phyloP scores from a whole-genome alignment of 2,329 filamentous ascomycete species.

The Fusarium buxicola region DNA sequence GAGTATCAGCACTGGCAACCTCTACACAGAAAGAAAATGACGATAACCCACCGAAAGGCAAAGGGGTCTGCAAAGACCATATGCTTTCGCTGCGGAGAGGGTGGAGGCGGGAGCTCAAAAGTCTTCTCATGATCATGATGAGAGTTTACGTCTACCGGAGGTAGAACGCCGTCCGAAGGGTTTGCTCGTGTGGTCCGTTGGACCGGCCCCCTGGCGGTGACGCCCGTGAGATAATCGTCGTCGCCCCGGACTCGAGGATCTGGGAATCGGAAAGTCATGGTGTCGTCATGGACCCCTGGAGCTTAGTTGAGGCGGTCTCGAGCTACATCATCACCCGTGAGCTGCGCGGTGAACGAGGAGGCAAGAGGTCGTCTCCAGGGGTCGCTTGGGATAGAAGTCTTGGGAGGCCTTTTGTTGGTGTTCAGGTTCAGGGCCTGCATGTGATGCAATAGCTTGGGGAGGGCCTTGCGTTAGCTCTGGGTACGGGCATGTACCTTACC shows the following conservation, averaged over 20 bases:
- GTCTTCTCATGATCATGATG: conserved; percentile 31
- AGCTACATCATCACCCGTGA: conserved; percentile 43
- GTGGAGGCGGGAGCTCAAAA: conserved; percentile 20
- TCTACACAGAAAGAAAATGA: background rate
- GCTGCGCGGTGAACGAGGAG: conserved; percentile 27
- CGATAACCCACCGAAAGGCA: conserved; percentile 62
- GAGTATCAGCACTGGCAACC: conserved; percentile 19
- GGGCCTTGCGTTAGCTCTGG: conserved; percentile 37
- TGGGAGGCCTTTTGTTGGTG: conserved; percentile 32
- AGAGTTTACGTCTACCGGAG: conserved; percentile 33
- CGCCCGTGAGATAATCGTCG: conserved; percentile 40
- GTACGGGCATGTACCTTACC: conserved; percentile 30
- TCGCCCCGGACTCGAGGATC: conserved; percentile 46
- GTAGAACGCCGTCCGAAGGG: conserved; percentile 37
- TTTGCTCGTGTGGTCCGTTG: conserved; percentile 40
- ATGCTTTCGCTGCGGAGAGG: conserved; percentile 52
- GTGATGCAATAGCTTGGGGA: conserved; percentile 46
- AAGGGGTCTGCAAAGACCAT: conserved; percentile 70
- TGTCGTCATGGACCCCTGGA: conserved; percentile 46
- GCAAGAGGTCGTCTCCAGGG: conserved; percentile 27
- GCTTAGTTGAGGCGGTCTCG: conserved; percentile 27
- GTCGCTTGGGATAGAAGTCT: conserved; percentile 12
- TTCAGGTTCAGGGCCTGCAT: conserved; percentile 39
- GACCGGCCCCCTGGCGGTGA: conserved; percentile 33
- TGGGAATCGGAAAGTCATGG: conserved; percentile 56